Percentiles rank a stretch among this genome's conserved stretches.
Evolutionary conservation across 2,329 filamentous ascomycete genomes (phyloP).

Genomic region (Stenocarpella maydis): DNA sequence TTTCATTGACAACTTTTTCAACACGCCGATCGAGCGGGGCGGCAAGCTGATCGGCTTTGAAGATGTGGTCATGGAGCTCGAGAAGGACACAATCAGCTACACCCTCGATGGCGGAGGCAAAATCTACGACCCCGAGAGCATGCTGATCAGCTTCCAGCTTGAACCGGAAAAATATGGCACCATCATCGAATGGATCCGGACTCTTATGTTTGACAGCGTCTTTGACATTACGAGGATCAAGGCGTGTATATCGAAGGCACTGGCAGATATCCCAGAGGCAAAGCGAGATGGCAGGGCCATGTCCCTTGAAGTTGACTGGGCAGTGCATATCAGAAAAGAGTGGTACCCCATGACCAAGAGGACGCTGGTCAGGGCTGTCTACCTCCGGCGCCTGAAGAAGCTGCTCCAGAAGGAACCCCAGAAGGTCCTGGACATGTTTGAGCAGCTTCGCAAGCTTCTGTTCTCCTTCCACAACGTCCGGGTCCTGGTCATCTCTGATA

Average conservation of each 20-base stretch:
- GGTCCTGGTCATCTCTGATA: constrained; percentile 81
- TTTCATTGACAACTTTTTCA: constrained; percentile 94
- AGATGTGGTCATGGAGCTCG: constrained; percentile 88
- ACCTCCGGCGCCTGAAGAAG: constrained; percentile 85
- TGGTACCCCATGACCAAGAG: constrained; percentile 80
- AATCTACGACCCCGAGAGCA: constrained; percentile 81
- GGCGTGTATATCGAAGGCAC: constrained; percentile 77
- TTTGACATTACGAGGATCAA: constrained; percentile 77
- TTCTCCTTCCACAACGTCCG: constrained; percentile 89
- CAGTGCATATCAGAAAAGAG: constrained; percentile 80
- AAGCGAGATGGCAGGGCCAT: constrained; percentile 84
- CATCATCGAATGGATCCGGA: constrained; percentile 83
- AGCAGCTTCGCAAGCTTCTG: constrained; percentile 76
- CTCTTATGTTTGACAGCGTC: constrained; percentile 86
- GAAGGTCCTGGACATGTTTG: constrained; percentile 78
- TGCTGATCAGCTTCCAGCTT: constrained; percentile 83
- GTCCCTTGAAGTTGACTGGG: constrained; percentile 72
- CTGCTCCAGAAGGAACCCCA: constrained; percentile 80
- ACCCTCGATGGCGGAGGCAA: constrained; percentile 72
- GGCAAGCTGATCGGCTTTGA: constrained; percentile 86
- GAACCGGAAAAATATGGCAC: constrained; percentile 88
- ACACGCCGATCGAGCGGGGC: constrained; percentile 81
- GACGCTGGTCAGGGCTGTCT: constrained; percentile 85
- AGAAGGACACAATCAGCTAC: constrained; percentile 90
- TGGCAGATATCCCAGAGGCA: constrained; percentile 89